Conservation (phyloP, 768 basidiomycete species). For the Lactarius evosmus region DNA sequence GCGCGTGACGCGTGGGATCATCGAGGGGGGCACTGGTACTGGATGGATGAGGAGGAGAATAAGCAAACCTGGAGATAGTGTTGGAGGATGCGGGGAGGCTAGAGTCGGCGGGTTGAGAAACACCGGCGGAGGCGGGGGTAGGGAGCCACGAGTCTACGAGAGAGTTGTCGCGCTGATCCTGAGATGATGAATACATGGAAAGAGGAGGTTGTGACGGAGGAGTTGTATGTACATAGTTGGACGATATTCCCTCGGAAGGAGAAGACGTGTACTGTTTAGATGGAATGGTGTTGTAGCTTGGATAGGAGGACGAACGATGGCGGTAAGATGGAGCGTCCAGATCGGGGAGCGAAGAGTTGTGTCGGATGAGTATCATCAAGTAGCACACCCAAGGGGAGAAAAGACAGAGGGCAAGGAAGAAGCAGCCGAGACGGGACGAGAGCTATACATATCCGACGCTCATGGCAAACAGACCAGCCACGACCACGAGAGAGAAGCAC, state of each 20-base stretch:
- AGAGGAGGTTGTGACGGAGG: slow-evolving; percentile 17
- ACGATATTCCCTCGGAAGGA: slow-evolving; percentile 24
- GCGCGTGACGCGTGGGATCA: slow-evolving; percentile 19
- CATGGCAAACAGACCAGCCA: slow-evolving; percentile 23
- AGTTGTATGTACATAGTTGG: slow-evolving; percentile 25
- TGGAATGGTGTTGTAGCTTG: slow-evolving; percentile 27
- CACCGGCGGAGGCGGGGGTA: slow-evolving; percentile 12
- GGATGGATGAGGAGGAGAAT: slow-evolving; percentile 4
- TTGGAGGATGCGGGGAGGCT: not conserved
- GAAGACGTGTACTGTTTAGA: slow-evolving; percentile 20
- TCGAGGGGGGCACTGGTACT: not conserved
- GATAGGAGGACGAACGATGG: slow-evolving; percentile 24
- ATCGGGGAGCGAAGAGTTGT: slow-evolving; percentile 23
- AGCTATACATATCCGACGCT: slow-evolving; percentile 26
- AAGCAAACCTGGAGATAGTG: slow-evolving; percentile 1
- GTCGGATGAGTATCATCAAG: slow-evolving; percentile 26
- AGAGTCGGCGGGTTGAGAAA: slow-evolving; percentile 14
- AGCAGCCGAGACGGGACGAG: slow-evolving; percentile 26
- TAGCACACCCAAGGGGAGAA: slow-evolving; percentile 23
- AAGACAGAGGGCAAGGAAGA: slow-evolving; percentile 28
- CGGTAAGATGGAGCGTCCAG: slow-evolving; percentile 24
- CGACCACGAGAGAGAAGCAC: slow-evolving; percentile 29
- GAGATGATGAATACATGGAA: slow-evolving; percentile 22
- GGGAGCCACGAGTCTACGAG: slow-evolving; percentile 20
- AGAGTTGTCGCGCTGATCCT: slow-evolving; percentile 22